These are phyloP conservation scores for Phytophthora megakarya DNA, from an alignment of 352 stramenopile genomes.

Conservation along the genomic window DNA sequence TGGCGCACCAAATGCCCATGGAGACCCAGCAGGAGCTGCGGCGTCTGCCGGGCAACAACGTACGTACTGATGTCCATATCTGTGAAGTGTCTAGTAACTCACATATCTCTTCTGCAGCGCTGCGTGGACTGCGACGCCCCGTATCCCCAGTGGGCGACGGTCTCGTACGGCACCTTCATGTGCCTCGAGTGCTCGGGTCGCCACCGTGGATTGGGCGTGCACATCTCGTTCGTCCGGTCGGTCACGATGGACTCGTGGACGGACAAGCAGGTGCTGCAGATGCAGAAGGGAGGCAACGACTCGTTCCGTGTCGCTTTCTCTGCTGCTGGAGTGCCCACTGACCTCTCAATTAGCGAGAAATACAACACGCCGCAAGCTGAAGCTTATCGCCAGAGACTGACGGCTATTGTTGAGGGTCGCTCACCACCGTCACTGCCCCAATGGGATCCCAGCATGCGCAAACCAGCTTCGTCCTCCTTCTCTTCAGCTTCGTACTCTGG, in stretches of 20 bases:
- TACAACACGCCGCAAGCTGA: slow-evolving; percentile 87
- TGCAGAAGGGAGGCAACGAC: slow-evolving; percentile 84
- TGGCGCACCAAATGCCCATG: slow-evolving; percentile 84
- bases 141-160: slow-evolving; percentile 94
- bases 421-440: slow-evolving; percentile 53
- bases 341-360: slow-evolving; percentile 80
- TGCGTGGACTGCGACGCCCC: slow-evolving; percentile 95
- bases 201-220: slow-evolving; percentile 91
- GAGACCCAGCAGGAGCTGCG: slow-evolving; percentile 87
- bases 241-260: slow-evolving; percentile 90
- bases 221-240: slow-evolving; percentile 93
- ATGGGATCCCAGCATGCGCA: slow-evolving; percentile 62
- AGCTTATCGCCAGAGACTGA: slow-evolving; percentile 66
- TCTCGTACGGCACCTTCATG: slow-evolving; percentile 96
- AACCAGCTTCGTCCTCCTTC: slow-evolving; percentile 47
- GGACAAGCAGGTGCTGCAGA: slow-evolving; percentile 86
- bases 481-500: slow-evolving; percentile 34
- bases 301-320: slow-evolving; percentile 68
- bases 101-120: slow-evolving; percentile 38
- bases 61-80: slow-evolving; percentile 30
- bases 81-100: neutral
- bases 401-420: slow-evolving; percentile 66
- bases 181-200: slow-evolving; percentile 94
- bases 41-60: slow-evolving; percentile 83
- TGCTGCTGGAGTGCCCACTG: slow-evolving; percentile 65